Base-by-base conservation (phyloP, 495 filamentous ascomycete genomes). In the Oleoguttula mirabilis region DNA sequence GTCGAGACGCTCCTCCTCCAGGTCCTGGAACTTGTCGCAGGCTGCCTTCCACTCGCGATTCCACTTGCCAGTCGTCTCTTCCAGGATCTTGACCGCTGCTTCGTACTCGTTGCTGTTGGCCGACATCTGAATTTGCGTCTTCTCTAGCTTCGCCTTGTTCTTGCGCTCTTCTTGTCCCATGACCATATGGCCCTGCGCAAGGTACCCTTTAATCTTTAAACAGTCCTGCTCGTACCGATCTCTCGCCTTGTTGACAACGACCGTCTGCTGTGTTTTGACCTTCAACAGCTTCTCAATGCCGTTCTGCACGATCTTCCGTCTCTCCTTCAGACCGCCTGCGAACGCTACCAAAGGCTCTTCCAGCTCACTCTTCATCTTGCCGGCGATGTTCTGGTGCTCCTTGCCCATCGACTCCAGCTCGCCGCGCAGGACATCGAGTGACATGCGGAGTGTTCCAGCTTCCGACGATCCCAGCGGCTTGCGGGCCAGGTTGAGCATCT, bases 101-200 rank as follows among this genome's bases (percentile, higher is more conserved):
- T 99, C 88, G 57, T 99, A 99, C 47, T 99, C 92, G 31, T 75
- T 74, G 63, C 88, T 94, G 40, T 87, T 85, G 11, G 72, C 79
- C 0, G 88, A 85, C 21, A 96, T 67, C 52, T 90, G 88, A 51
- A 93, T 88, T 59, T 96, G 92, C 4, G 92, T 95, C 68, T 99
- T 99, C 61, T 99, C 92, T 34, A 99, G 75, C 62, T 90, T 94
- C 19, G 88, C 85, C 66, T 99, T 99, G 61, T 99, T 99, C 66
- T 95, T 96, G 27, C 88, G 72, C 62, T 99, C 92, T 52, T 99
- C 92, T 46, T 99, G 92, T 10, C 92, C 92, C 92, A 96, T 96
- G 28, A 99, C 92, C 92, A 99, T 99, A 56, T 99, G 92, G 14
- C 90, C 92, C 61, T 99, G 92, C 7, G 92, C 92, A 14, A 96